A percentile compares a stretch with the other conserved stretches of the same genome.
These are phyloP conservation scores for Fragilariopsis cylindrus DNA, from an alignment of 108 stramenopile species.

Conservation along the genomic window DNA sequence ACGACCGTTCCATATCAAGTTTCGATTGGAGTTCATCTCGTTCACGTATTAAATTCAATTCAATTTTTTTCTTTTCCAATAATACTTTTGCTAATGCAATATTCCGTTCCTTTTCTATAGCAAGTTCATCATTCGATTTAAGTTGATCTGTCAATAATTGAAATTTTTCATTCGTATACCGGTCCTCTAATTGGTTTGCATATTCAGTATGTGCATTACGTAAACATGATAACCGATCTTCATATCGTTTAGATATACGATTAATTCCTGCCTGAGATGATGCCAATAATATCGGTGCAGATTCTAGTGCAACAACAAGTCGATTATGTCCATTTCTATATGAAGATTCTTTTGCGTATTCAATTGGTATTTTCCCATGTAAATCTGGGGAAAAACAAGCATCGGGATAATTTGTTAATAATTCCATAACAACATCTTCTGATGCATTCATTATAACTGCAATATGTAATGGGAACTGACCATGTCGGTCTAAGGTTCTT, in stretches of 20 bases:
- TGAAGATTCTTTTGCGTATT: constrained; percentile 18
- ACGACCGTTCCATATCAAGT: constrained; percentile 1
- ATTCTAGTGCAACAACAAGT: constrained; percentile 21
- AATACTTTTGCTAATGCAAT: constrained; percentile 20
- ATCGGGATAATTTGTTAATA: constrained; percentile 28
- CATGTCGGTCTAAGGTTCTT: constrained; percentile 9
- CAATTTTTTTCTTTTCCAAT: constrained; percentile 7
- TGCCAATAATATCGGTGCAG: constrained; percentile 32
- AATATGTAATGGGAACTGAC: constrained; percentile 28
- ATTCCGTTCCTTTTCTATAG: constrained; percentile 37
- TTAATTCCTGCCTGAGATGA: constrained; percentile 24
- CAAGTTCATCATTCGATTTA: constrained; percentile 23
- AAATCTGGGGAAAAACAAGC: constrained; percentile 26
- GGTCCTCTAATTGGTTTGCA: constrained; percentile 22
- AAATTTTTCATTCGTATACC: constrained; percentile 10
- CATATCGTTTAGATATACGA: not conserved
- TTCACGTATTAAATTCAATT: not conserved
- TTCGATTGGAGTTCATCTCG: not conserved
- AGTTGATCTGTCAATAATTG: constrained; percentile 17
- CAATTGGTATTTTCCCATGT: constrained; percentile 24
- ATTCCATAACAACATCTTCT: constrained; percentile 26
- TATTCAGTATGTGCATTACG: constrained; percentile 27
- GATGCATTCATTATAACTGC: constrained; percentile 13
- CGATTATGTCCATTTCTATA: constrained; percentile 6
- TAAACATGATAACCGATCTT: constrained; percentile 3